Conservation (phyloP, 2,329 filamentous ascomycete species). For the Neonectria punicea region DNA sequence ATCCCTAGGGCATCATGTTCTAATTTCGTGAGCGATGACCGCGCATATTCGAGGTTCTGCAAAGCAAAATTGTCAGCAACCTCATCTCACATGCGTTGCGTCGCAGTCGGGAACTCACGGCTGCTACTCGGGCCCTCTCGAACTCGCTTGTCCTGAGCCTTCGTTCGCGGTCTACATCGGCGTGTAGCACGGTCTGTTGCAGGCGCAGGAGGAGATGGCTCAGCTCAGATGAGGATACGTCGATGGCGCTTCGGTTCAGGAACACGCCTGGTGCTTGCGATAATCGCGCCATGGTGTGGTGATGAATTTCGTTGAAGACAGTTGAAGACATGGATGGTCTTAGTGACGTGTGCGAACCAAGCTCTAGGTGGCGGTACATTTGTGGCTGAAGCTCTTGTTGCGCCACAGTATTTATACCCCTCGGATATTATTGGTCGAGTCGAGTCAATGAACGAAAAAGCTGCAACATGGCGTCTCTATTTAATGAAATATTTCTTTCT, state of each 20-base stretch:
- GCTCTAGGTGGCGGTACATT: conserved; percentile 28
- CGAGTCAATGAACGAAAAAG: too few relatives aligned
- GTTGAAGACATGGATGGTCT: conserved; percentile 20
- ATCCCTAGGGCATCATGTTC: conserved; percentile 74
- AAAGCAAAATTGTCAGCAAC: conserved; percentile 12
- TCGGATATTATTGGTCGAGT: background rate
- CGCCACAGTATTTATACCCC: conserved; percentile 38
- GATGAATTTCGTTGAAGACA: conserved; percentile 15
- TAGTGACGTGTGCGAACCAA: conserved; percentile 43
- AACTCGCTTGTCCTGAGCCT: conserved; percentile 70
- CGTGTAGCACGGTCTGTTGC: conserved; percentile 71
- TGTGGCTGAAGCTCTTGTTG: conserved; percentile 41
- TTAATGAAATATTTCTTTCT: too few relatives aligned
- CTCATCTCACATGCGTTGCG: background rate
- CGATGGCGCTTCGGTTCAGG: conserved; percentile 38
- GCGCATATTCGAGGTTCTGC: conserved; percentile 79
- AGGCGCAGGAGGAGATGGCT: conserved; percentile 73
- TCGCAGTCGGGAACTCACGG: conserved; percentile 52
- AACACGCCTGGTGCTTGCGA: conserved; percentile 28
- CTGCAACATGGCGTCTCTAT: too few relatives aligned
- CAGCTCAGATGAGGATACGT: conserved; percentile 60
- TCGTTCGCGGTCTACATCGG: conserved; percentile 67
- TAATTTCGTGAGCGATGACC: conserved; percentile 73
- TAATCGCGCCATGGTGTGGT: conserved; percentile 43
- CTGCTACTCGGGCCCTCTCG: conserved; percentile 63